Conservation (phyloP, 1,284 basidiomycete genomes). For the Vanrija pseudolonga region DNA sequence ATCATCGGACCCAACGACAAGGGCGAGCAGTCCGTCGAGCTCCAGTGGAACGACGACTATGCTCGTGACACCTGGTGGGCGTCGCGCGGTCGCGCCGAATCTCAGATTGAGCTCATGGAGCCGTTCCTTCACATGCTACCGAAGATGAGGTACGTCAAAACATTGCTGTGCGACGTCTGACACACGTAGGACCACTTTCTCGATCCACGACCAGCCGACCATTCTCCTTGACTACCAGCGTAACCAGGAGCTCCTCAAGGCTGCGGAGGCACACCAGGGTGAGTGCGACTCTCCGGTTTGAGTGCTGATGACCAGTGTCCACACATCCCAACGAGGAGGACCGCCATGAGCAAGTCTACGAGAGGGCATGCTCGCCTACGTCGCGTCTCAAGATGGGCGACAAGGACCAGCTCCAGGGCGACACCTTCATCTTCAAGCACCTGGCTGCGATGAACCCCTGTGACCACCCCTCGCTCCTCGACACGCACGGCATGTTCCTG, state of each 20-base stretch:
- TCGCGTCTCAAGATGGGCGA: conserved; percentile 39
- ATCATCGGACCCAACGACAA: conserved; percentile 45
- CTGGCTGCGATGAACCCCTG: conserved; percentile 47
- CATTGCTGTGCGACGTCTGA: no score
- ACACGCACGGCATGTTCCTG: conserved; percentile 48
- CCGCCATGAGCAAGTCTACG: conserved; percentile 37
- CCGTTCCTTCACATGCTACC: conserved; percentile 42
- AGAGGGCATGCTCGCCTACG: conserved; percentile 40
- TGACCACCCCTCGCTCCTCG: conserved; percentile 46
- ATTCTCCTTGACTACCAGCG: conserved; percentile 43
- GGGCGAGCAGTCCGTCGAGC: conserved; percentile 32
- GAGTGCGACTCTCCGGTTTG: neutral
- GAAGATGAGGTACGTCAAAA: neutral
- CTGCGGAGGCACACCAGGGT: conserved; percentile 34
- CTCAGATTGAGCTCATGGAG: conserved; percentile 50
- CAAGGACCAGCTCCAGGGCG: conserved; percentile 38
- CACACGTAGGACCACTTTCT: conserved; percentile 39
- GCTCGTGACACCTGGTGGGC: conserved; percentile 48
- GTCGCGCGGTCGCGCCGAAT: conserved; percentile 43
- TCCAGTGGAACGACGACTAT: conserved; percentile 52
- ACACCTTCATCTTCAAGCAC: conserved; percentile 45
- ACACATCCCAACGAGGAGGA: conserved; percentile 38
- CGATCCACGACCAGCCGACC: conserved; percentile 50
- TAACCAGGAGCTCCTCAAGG: conserved; percentile 35
- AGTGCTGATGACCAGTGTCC: neutral